These are phyloP conservation scores for Zalerion maritima DNA, from an alignment of 495 filamentous ascomycete genomes.

Conservation along the genomic window DNA sequence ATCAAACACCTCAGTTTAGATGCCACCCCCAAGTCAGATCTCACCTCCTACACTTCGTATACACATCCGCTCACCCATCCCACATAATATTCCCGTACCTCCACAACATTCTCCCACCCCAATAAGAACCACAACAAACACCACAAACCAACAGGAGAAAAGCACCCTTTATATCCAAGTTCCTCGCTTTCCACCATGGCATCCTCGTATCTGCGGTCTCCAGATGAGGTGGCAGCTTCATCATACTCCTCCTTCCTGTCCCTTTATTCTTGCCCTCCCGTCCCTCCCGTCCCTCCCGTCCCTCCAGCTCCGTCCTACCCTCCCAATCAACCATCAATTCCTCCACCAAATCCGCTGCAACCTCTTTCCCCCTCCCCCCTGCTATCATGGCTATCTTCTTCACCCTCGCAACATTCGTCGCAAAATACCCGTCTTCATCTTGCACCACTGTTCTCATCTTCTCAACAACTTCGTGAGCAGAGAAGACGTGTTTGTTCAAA, in stretches of 20 bases:
- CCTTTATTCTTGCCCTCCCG: slow-evolving; percentile 9
- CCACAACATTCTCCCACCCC: no score
- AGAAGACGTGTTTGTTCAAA: slow-evolving; percentile 15
- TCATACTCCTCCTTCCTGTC: no score
- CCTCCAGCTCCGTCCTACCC: slow-evolving; percentile 9
- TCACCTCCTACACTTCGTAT: no score
- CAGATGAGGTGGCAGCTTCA: no score
- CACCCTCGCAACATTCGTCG: slow-evolving; percentile 10
- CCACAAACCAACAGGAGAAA: no score
- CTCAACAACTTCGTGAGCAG: slow-evolving; percentile 11
- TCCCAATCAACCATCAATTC: slow-evolving; percentile 19
- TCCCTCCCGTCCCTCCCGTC: no score
- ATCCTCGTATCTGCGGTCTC: slow-evolving; percentile 22
- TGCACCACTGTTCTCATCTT: slow-evolving; percentile 10
- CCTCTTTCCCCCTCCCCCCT: slow-evolving; percentile 12
- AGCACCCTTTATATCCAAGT: no score
- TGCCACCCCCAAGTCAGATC: no score
- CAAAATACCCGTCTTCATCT: slow-evolving; percentile 8
- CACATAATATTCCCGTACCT: no score
- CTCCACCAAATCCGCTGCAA: slow-evolving; percentile 18
- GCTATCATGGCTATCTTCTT: slow-evolving; percentile 17
- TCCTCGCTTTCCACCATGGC: slow-evolving; percentile 15
- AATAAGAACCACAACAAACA: no score
- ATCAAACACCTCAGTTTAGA: no score
- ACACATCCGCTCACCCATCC: no score